These are phyloP conservation scores for Colletotrichum plurivorum DNA, from an alignment of 2,329 filamentous ascomycete genomes.

Conservation along the genomic window DNA sequence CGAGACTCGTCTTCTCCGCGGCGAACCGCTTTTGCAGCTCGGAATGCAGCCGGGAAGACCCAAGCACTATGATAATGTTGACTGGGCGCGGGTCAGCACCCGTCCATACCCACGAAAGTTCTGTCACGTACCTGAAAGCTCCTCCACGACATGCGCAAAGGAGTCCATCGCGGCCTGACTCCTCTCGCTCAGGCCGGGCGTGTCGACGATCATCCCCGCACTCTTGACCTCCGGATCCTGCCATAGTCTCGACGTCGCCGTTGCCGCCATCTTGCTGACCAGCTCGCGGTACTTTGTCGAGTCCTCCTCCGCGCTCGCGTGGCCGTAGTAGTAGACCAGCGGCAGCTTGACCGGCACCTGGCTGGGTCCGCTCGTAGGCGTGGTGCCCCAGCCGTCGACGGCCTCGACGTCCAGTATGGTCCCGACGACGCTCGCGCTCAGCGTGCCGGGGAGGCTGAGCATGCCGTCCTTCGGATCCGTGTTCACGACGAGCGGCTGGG, in stretches of 20 bases:
- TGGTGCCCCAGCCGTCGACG: conserved; percentile 89
- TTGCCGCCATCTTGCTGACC: conserved; percentile 82
- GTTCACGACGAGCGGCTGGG: conserved; percentile 87
- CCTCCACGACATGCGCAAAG: conserved; percentile 80
- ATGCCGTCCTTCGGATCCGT: conserved; percentile 86
- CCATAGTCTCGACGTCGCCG: conserved; percentile 81
- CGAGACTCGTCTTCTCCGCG: conserved; percentile 66
- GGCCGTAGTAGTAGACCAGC: conserved; percentile 89
- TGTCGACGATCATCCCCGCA: conserved; percentile 89
- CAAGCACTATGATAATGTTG: conserved; percentile 86
- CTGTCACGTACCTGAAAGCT: conserved; percentile 61
- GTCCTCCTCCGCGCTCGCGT: conserved; percentile 80
- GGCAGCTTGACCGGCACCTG: conserved; percentile 92
- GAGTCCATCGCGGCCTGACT: conserved; percentile 80
- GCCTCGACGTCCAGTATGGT: conserved; percentile 85
- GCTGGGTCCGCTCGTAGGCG: conserved; percentile 91
- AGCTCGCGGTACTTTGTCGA: conserved; percentile 80
- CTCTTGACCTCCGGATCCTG: conserved; percentile 80
- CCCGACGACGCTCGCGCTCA: conserved; percentile 89
- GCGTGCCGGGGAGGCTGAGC: conserved; percentile 82
- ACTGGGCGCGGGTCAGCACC: conserved; percentile 67
- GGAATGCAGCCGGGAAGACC: conserved; percentile 81
- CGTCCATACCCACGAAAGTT: neutral
- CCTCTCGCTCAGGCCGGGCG: conserved; percentile 77
- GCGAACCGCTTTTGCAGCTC: conserved; percentile 81